Conservation (phyloP, 2,329 filamentous ascomycete species). For the Ceratocystiopsis sp. region DNA sequence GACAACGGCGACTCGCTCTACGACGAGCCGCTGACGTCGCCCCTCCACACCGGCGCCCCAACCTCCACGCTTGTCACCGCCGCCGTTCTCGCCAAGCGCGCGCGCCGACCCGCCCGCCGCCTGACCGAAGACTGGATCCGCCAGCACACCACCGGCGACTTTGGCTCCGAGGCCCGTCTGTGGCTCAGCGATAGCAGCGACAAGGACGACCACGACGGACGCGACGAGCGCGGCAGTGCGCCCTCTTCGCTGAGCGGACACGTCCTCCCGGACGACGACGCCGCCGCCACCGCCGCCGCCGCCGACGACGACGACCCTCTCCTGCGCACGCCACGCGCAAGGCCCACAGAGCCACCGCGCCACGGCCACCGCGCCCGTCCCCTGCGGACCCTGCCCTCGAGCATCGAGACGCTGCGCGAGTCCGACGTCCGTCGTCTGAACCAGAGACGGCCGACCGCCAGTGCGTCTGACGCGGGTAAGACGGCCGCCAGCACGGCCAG, state of each 20-base stretch:
- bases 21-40: no score
- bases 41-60: background rate
- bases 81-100: constrained; percentile 46
- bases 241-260: constrained; percentile 56
- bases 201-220: constrained; percentile 30
- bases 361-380: no score
- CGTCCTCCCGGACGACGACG: constrained; percentile 8
- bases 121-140: constrained; percentile 78
- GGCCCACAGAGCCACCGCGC: background rate
- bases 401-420: constrained; percentile 37
- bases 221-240: constrained; percentile 44
- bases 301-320: constrained; percentile 12
- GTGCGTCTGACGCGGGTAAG: no score
- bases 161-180: constrained; percentile 52
- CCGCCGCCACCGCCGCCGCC: constrained; percentile 29
- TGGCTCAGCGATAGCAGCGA: constrained; percentile 76
- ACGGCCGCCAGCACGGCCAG: no score
- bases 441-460: background rate
- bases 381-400: constrained; percentile 20
- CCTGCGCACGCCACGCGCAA: constrained; percentile 5
- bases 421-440: no score
- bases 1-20: no score
- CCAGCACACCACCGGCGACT: constrained; percentile 59
- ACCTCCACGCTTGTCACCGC: constrained; percentile 28
- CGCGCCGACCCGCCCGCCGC: constrained; percentile 39